Evolutionary conservation across 805 yeast genomes (phyloP).

Genomic region (Ogataea nonfermentans): DNA sequence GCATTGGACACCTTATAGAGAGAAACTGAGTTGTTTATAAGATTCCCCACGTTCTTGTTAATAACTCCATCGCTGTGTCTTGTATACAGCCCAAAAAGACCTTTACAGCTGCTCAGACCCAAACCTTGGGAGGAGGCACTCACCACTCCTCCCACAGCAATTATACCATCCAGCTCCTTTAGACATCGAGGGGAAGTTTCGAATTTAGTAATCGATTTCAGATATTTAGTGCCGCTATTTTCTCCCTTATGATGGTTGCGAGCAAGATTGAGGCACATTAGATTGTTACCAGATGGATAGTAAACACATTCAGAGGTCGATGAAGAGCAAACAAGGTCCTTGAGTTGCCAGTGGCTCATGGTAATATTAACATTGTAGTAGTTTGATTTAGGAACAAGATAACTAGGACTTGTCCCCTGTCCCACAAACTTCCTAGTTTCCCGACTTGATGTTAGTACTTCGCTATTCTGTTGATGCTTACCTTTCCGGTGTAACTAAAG

Average conservation of each 20-base stretch:
- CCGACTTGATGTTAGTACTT: conserved; percentile 4
- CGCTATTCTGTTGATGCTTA: not conserved
- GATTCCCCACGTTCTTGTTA: conserved; percentile 67
- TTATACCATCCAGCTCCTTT: conserved; percentile 50
- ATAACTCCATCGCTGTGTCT: conserved; percentile 45
- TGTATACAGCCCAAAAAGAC: conserved; percentile 59
- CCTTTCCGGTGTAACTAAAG: conserved; percentile 14
- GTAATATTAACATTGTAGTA: conserved; percentile 35
- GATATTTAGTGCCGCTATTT: conserved; percentile 28
- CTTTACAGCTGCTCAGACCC: conserved; percentile 46
- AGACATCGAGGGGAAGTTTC: conserved; percentile 75
- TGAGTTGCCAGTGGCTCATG: conserved; percentile 37
- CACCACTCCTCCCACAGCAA: conserved; percentile 48
- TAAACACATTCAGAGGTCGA: conserved; percentile 46
- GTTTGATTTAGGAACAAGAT: conserved; percentile 22
- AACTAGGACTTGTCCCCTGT: conserved; percentile 14
- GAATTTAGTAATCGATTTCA: conserved; percentile 43
- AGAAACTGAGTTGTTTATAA: conserved; percentile 78
- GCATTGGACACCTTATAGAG: conserved; percentile 43
- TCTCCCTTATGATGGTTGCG: not conserved
- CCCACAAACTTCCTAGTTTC: conserved; percentile 2
- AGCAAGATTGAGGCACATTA: conserved; percentile 30
- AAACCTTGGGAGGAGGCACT: conserved; percentile 23
- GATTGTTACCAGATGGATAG: conserved; percentile 57
- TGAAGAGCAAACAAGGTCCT: conserved; percentile 65